Base-by-base conservation (phyloP, 129 eudicot species). In the Mikania micrantha region DNA sequence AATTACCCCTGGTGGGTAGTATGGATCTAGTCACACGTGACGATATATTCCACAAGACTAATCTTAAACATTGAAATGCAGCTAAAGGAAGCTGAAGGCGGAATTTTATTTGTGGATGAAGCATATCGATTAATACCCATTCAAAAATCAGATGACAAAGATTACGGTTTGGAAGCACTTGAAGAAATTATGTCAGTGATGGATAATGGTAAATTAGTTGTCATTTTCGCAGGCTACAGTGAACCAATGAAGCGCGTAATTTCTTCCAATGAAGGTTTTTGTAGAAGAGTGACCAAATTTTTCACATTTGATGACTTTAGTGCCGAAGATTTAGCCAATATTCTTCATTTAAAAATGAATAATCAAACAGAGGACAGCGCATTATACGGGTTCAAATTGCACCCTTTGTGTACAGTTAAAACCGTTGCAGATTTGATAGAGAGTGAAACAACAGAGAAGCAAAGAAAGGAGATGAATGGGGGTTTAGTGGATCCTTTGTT, bases 181-280 rank as follows among this genome's bases (percentile, higher is more conserved):
- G 99, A 93, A 74, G 99, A 93, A 81, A 89, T 93, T 28, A 89
- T 93, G 96, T 93, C 99, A 0, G 84, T 87, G 29, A 81, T 93
- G 95, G 99, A 90, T 53, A 82, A 74, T 67, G 97, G 92, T 7
- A 80, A 80, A 54, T 67, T 90, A 21, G 95, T 90, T 1, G 95
- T 90, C 6, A 85, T 90, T 36, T 90, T 90, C 63, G 95, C 97
- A 0, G 97, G 97, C 53, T 90, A 90, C 21, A 80, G 90, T 15
- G 92, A 87, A 52, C 91, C 91, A 27, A 90, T 90, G 97, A 78
- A 90, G 73, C 87, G 97, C 5, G 97, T 90, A 19, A 84, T 90
- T 58, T 50, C 87, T 16, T 85, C 95, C 7, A 90, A 90, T 47
- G 89, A 84, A 79, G 97, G 99, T 24, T 93, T 93, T 65, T 81